Evolutionary conservation across 164 flowering plant species (phyloP), one percentile per base, ranked within the genome.

Genomic region (Sextonia rubra): DNA sequence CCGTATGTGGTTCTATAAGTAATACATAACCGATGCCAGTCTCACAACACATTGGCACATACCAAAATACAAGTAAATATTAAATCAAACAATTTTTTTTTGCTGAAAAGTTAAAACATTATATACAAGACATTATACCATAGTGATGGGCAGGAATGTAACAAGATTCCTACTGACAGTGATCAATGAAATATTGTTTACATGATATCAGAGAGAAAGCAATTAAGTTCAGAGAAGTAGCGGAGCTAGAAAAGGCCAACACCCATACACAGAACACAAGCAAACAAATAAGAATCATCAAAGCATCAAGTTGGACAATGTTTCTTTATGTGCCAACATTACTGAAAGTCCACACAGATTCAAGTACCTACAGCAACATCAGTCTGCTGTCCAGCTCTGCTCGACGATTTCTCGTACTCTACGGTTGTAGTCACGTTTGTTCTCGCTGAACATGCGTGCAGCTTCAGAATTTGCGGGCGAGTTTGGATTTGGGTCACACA

Each of bases 331-430:
- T 48, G 56, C 67, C 61, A 60, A 66, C 64, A 71, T 61, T 68
- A 47, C 61, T 47, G 63, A 76, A 69, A 27, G 72, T 56, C 66
- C 17, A 27, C 70, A 55, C 44, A 18, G 26, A 64, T 65, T 61
- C 62, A 69, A 2, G 20, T 26, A 63, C 48, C 44, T 64, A 60
- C 20, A 64, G 68, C 55, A 66, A 32, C 73, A 64, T 77, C 79
- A 91, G 76, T 91, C 97, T 18, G 97, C 96, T 26, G 89, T 90
- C 94, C 97, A 91, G 80, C 94, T 91, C 84, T 89, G 97, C 90
- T 91, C 97, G 20, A 91, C 94, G 69, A 91, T 81, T 66, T 90
- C 92, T 17, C 92, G 86, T 2, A 91, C 90, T 80, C 85, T 87
- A 64, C 94, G 79, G 77, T 89, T 88, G 86, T 89, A 91, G 56